phyloP scores from a whole-genome alignment of 1,139 yeast species.

The Barnettozyma hawaiiensis region DNA sequence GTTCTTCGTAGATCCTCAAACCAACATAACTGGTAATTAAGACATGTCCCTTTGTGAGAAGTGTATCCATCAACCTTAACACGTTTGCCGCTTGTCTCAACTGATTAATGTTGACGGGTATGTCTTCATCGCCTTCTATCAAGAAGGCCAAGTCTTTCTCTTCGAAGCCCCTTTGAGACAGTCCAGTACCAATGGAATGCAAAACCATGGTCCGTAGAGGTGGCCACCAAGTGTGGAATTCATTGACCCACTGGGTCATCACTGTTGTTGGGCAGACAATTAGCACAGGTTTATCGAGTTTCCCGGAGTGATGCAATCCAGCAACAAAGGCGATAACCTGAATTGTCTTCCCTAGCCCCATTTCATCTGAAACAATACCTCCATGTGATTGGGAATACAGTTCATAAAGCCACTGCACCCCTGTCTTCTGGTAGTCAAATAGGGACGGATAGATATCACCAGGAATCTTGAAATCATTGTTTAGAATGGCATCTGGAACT shows the following conservation, averaged over 20 bases:
- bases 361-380: constrained; percentile 94
- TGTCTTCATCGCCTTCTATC: constrained; percentile 40
- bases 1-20: constrained; percentile 65
- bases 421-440: constrained; percentile 91
- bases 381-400: constrained; percentile 82
- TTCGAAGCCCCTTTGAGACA: constrained; percentile 40
- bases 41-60: constrained; percentile 60
- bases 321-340: constrained; percentile 89
- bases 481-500: constrained; percentile 66
- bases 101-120: constrained; percentile 27
- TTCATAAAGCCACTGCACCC: constrained; percentile 80
- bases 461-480: constrained; percentile 67
- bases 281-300: constrained; percentile 69
- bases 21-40: constrained; percentile 92
- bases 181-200: constrained; percentile 91
- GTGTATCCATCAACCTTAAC: constrained; percentile 30
- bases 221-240: constrained; percentile 98
- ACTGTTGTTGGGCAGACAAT: constrained; percentile 97
- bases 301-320: constrained; percentile 77
- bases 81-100: constrained; percentile 26
- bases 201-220: constrained; percentile 79
- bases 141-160: constrained; percentile 48
- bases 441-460: constrained; percentile 86
- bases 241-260: constrained; percentile 92
- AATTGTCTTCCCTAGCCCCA: constrained; percentile 96